Conservation (phyloP, 2,329 filamentous ascomycete species). For the Aspergillus sp. region DNA sequence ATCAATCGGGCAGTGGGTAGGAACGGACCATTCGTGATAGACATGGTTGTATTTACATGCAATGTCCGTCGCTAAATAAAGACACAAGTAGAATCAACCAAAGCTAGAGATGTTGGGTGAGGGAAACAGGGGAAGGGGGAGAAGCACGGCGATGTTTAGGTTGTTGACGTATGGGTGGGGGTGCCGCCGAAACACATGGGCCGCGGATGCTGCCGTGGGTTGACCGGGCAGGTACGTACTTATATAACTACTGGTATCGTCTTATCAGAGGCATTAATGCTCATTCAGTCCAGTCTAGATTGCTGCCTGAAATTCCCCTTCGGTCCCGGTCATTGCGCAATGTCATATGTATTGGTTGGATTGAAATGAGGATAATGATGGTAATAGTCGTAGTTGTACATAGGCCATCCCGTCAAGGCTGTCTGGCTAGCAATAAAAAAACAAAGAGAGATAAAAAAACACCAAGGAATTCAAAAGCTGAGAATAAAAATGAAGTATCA, state of each 20-base stretch:
- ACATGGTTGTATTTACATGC: slow-evolving; percentile 36
- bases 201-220: neutral
- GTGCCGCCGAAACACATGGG: neutral
- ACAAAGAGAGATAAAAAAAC: neutral
- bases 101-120: neutral
- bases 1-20: neutral
- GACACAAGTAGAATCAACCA: slow-evolving; percentile 1
- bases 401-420: neutral
- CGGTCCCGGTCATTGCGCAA: neutral
- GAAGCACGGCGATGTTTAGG: neutral
- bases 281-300: neutral
- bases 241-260: neutral
- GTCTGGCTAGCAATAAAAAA: neutral
- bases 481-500: neutral
- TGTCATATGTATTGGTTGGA: neutral
- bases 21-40: slow-evolving; percentile 46
- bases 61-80: slow-evolving; percentile 8
- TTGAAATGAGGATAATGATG: neutral
- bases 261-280: neutral
- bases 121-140: neutral
- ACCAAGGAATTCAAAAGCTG: neutral
- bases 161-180: slow-evolving; percentile 12
- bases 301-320: no score
- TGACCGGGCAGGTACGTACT: neutral
- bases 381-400: neutral